A percentile compares a stretch with the other conserved stretches of the same genome.
Evolutionary conservation across 2,329 filamentous ascomycete genomes (phyloP).

Genomic region (Malbranchea cinnamomea): DNA sequence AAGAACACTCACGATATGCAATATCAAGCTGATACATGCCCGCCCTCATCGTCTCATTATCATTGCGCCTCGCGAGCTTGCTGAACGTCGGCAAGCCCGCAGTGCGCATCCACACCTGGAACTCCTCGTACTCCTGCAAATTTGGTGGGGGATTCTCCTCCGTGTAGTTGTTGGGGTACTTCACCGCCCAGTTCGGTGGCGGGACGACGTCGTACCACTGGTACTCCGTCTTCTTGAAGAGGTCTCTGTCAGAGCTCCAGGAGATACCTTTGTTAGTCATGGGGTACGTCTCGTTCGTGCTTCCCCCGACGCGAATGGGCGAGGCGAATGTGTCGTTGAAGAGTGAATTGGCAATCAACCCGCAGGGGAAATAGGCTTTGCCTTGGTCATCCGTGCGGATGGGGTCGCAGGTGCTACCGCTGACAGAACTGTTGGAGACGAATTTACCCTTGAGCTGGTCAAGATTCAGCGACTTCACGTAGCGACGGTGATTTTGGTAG

Average conservation of each 20-base stretch:
- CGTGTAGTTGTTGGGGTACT: slow-evolving; percentile 58
- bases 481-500: slow-evolving; percentile 96
- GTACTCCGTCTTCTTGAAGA: slow-evolving; percentile 62
- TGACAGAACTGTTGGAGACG: slow-evolving; percentile 45
- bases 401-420: slow-evolving; percentile 58
- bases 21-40: slow-evolving; percentile 69
- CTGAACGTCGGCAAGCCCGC: slow-evolving; percentile 87
- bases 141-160: slow-evolving; percentile 51
- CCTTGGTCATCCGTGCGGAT: slow-evolving; percentile 42
- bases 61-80: slow-evolving; percentile 79
- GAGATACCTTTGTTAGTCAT: slow-evolving; percentile 73
- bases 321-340: slow-evolving; percentile 84
- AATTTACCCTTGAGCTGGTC: slow-evolving; percentile 66
- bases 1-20: slow-evolving; percentile 51
- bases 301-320: slow-evolving; percentile 45
- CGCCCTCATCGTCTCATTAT: slow-evolving; percentile 47
- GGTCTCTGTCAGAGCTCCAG: slow-evolving; percentile 66
- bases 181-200: slow-evolving; percentile 68
- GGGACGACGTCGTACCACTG: slow-evolving; percentile 52
- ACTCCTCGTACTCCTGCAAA: slow-evolving; percentile 60
- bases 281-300: slow-evolving; percentile 40
- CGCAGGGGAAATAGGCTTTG: slow-evolving; percentile 82
- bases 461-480: slow-evolving; percentile 76
- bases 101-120: slow-evolving; percentile 98
- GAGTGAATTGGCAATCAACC: slow-evolving; percentile 86